phyloP scores from a whole-genome alignment of 2,329 filamentous ascomycete species.

The Incumbomyces delicatus region DNA sequence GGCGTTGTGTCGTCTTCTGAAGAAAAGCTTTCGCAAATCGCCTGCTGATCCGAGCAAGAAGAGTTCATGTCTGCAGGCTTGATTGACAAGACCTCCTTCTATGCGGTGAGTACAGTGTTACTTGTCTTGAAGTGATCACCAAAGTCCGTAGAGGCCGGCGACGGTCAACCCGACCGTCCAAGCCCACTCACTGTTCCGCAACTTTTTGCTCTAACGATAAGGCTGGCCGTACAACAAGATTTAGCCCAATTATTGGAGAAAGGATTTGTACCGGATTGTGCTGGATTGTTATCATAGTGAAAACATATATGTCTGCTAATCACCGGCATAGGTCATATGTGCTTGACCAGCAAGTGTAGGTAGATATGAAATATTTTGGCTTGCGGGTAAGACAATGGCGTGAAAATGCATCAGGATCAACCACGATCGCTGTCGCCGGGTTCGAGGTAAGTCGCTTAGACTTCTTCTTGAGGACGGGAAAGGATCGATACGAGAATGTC shows the following conservation, averaged over 20 bases:
- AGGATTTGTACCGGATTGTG: neutral
- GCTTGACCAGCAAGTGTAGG: neutral
- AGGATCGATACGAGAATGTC: too few species aligned
- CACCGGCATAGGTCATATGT: neutral
- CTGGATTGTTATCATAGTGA: constrained; percentile 2
- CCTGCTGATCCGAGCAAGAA: neutral
- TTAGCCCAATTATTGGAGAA: neutral
- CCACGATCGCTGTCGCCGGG: neutral
- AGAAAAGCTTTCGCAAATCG: neutral
- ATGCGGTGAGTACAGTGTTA: too few species aligned
- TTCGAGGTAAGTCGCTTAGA: neutral
- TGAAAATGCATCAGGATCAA: neutral
- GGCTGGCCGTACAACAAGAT: neutral
- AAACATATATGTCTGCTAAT: neutral
- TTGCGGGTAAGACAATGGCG: neutral
- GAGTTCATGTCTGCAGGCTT: neutral
- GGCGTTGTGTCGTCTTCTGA: constrained; percentile 4
- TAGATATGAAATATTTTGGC: neutral
- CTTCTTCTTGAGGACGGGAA: too few species aligned
- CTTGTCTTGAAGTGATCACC: too few species aligned
- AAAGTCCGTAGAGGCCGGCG: too few species aligned
- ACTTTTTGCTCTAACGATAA: neutral
- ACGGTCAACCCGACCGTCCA: too few species aligned
- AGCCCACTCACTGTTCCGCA: too few species aligned
- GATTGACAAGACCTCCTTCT: neutral